These are phyloP conservation scores for Trebouxia sp. DNA, from an alignment of 139 green algal genomes.

Conservation along the genomic window DNA sequence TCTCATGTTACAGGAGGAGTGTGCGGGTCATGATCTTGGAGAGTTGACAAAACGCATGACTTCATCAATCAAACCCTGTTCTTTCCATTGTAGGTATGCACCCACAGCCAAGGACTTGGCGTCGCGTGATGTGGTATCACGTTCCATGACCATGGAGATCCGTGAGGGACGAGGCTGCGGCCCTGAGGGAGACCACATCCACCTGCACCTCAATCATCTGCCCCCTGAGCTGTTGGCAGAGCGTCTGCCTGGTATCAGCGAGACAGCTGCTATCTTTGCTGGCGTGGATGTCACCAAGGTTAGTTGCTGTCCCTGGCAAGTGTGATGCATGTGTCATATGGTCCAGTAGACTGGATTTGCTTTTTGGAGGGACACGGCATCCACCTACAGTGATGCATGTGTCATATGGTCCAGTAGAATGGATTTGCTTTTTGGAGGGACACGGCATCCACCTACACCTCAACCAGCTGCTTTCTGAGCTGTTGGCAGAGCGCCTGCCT, in stretches of 20 bases:
- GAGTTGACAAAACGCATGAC: too few species aligned
- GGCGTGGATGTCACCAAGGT: conserved; percentile 95
- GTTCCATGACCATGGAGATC: conserved; percentile 96
- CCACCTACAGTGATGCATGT: too few species aligned
- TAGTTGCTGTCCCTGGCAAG: not conserved
- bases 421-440: too few species aligned
- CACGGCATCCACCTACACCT: conserved; percentile 99
- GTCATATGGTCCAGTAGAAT: too few species aligned
- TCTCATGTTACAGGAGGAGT: too few species aligned
- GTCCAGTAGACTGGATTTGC: too few species aligned
- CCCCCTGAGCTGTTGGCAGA: conserved; percentile 96
- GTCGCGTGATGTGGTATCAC: conserved; percentile 95
- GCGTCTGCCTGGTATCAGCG: conserved; percentile 94
- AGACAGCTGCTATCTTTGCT: conserved; percentile 99
- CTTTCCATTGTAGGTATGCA: conserved; percentile 73
- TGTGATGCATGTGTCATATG: too few species aligned
- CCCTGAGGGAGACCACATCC: conserved; percentile 94
- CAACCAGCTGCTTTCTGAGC: conserved; percentile 96
- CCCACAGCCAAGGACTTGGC: conserved; percentile 98
- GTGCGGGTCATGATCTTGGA: too few species aligned
- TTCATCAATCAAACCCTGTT: not conserved
- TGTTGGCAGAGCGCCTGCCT: conserved; percentile 95
- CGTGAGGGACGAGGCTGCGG: conserved; percentile 82
- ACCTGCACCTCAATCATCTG: conserved; percentile 99
- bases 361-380: conserved; percentile 98